Conservation (phyloP, 805 yeast species). For the Ogataea neopini region DNA sequence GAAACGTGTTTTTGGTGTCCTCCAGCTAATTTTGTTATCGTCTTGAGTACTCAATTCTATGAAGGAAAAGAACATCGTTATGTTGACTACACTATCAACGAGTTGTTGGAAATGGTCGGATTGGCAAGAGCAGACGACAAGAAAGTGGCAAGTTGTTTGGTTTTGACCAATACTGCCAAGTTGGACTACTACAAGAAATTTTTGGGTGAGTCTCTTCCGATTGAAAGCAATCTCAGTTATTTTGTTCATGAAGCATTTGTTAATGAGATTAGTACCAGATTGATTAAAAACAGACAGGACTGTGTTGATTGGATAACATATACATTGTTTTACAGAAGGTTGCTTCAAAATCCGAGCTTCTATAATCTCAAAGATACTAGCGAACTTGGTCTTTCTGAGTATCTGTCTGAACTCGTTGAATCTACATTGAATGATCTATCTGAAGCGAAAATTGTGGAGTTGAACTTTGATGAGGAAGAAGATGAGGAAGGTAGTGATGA, state of each 20-base stretch:
- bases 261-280: constrained; percentile 68
- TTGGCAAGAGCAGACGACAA: constrained; percentile 34
- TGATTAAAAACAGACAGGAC: constrained; percentile 71
- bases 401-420: constrained; percentile 82
- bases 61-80: constrained; percentile 76
- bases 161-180: constrained; percentile 58
- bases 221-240: constrained; percentile 71
- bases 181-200: constrained; percentile 70
- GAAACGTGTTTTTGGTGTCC: constrained; percentile 57
- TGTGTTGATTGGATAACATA: constrained; percentile 90
- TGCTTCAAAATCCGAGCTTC: constrained; percentile 82
- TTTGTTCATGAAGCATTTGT: constrained; percentile 66
- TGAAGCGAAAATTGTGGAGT: constrained; percentile 62
- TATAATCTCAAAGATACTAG: constrained; percentile 74
- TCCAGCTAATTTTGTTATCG: constrained; percentile 52
- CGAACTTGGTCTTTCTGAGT: constrained; percentile 73
- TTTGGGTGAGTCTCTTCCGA: constrained; percentile 71
- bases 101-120: constrained; percentile 66
- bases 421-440: constrained; percentile 60
- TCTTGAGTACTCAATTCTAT: constrained; percentile 69
- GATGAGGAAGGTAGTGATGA: constrained; percentile 36
- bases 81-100: constrained; percentile 65
- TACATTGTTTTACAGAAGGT: constrained; percentile 77
- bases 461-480: constrained; percentile 43
- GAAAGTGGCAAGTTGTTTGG: constrained; percentile 44